Conservation (phyloP, 2,329 filamentous ascomycete genomes). For the Fusarium begoniae region DNA sequence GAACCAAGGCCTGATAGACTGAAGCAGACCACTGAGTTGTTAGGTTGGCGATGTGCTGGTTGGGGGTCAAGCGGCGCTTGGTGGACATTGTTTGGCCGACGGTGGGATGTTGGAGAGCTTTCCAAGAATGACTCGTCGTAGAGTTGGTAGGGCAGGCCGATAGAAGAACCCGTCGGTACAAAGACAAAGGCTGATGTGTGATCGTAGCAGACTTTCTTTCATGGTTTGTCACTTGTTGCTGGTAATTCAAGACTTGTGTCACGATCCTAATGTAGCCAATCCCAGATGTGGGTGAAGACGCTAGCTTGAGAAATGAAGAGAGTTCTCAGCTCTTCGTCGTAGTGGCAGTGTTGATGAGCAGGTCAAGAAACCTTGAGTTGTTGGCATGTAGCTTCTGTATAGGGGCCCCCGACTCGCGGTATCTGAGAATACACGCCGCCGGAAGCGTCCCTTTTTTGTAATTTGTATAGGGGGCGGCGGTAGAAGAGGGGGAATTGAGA, state of each 20-base stretch:
- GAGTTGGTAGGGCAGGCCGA: accelerated
- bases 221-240: accelerated
- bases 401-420: accelerated
- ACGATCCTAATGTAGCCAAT: neutral
- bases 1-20: too few species aligned
- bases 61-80: accelerated
- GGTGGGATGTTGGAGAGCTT: neutral
- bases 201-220: accelerated
- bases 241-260: neutral
- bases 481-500: too few species aligned
- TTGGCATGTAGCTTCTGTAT: neutral
- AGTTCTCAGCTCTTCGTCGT: neutral
- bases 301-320: neutral
- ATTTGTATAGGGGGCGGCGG: neutral
- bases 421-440: neutral
- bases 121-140: accelerated
- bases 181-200: accelerated
- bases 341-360: accelerated
- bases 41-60: neutral
- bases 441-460: neutral
- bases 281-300: neutral
- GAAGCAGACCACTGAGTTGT: neutral
- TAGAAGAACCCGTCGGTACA: accelerated
- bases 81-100: neutral
- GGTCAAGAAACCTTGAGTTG: neutral